Conservation (phyloP, 306 rosid genomes). For the Argentina anserina region DNA sequence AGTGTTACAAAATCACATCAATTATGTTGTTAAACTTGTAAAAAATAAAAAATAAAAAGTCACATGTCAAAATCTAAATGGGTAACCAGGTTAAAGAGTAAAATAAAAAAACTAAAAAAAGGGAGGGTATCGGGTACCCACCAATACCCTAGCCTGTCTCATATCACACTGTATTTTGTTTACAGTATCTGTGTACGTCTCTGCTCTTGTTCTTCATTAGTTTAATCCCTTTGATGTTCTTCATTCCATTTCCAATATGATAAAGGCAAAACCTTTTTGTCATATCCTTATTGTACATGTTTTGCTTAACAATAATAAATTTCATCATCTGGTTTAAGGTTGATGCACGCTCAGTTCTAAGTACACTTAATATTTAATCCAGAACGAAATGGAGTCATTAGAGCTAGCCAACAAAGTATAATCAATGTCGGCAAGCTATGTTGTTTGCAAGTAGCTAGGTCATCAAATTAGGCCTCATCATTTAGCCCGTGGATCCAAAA, state of each 20-base stretch:
- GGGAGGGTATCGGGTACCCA: no score
- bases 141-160: no score
- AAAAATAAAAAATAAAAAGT: no score
- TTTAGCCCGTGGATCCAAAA: no score
- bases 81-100: no score
- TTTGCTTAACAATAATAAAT: not conserved
- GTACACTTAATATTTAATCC: not conserved
- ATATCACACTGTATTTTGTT: slow-evolving; percentile 11
- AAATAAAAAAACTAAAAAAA: no score
- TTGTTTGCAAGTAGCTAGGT: not conserved
- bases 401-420: not conserved
- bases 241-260: slow-evolving; percentile 3
- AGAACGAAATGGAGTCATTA: not conserved
- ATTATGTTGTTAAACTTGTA: no score
- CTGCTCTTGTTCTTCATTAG: not conserved
- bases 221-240: slow-evolving; percentile 13
- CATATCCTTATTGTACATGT: no score
- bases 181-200: not conserved
- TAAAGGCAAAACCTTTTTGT: no score
- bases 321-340: slow-evolving; percentile 4
- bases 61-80: no score
- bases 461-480: no score
- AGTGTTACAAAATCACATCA: no score
- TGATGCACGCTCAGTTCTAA: not conserved
- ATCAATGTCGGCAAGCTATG: not conserved